Conservation (phyloP, 2,329 filamentous ascomycete genomes). For the Cladorrhinum sp. region DNA sequence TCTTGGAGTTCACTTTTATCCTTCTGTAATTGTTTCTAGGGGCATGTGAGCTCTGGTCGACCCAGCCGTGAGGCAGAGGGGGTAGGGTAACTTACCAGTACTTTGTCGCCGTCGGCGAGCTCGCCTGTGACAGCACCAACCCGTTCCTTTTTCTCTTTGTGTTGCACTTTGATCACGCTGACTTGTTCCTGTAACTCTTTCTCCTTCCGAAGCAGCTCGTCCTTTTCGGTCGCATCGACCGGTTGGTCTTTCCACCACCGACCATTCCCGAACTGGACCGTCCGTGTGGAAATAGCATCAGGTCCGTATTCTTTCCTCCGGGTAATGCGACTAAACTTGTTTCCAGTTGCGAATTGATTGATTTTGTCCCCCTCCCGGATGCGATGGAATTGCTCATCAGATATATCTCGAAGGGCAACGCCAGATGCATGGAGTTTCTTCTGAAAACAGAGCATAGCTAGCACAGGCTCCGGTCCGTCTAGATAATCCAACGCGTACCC, state of each 20-base stretch:
- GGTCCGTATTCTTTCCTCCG: slow-evolving; percentile 79
- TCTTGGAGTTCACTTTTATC: slow-evolving; percentile 68
- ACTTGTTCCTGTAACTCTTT: slow-evolving; percentile 39
- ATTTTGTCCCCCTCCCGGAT: slow-evolving; percentile 59
- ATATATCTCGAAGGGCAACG: slow-evolving; percentile 61
- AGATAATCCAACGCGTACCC: slow-evolving; percentile 77
- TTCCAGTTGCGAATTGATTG: slow-evolving; percentile 66
- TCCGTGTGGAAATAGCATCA: slow-evolving; percentile 66
- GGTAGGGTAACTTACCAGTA: slow-evolving; percentile 40
- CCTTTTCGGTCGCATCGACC: slow-evolving; percentile 64
- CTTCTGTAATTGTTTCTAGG: slow-evolving; percentile 47
- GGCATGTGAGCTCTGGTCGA: slow-evolving; percentile 2
- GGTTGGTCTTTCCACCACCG: slow-evolving; percentile 74
- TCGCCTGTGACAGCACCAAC: slow-evolving; percentile 42
- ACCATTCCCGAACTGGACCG: slow-evolving; percentile 59
- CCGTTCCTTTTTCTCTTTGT: slow-evolving; percentile 34
- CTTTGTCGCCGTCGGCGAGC: slow-evolving; percentile 40
- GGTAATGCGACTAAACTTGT: slow-evolving; percentile 60
- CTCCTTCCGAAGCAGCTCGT: slow-evolving; percentile 55
- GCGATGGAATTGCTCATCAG: slow-evolving; percentile 63
- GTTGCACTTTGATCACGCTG: slow-evolving; percentile 34
- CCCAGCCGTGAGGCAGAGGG: slow-evolving; percentile 14
- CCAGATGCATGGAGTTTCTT: slow-evolving; percentile 66
- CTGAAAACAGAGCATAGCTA: slow-evolving; percentile 83
- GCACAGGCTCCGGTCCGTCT: slow-evolving; percentile 74